These are phyloP conservation scores for Pseudogymnoascus sp. DNA, from an alignment of 2,329 filamentous ascomycete genomes.

Conservation along the genomic window DNA sequence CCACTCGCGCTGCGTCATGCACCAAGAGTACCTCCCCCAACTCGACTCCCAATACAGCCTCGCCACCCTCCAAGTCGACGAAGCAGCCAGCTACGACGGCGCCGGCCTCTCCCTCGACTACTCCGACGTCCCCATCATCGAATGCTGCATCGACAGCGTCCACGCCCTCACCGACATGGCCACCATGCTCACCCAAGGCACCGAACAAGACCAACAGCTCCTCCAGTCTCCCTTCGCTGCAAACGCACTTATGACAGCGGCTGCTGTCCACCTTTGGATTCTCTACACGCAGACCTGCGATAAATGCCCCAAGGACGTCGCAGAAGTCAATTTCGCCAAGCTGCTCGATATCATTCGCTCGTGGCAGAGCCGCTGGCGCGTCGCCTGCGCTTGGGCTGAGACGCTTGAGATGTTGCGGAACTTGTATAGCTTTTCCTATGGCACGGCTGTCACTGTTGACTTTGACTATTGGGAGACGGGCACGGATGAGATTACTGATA, in stretches of 20 bases:
- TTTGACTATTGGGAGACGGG: conserved; percentile 12
- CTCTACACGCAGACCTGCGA: conserved; percentile 9
- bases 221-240: conserved; percentile 10
- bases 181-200: not conserved
- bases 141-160: not conserved
- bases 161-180: conserved; percentile 10
- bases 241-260: conserved; percentile 9
- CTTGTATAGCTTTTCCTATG: conserved; percentile 13
- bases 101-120: conserved; percentile 10
- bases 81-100: not conserved
- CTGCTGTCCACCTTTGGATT: conserved; percentile 2
- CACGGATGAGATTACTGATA: not conserved
- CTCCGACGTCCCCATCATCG: not conserved
- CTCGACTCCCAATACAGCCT: conserved; percentile 14
- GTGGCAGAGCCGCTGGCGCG: not conserved
- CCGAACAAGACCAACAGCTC: not conserved
- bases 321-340: not conserved
- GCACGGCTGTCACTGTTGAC: conserved; percentile 8
- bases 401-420: conserved; percentile 12
- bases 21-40: conserved; percentile 14
- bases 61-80: not conserved
- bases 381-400: not conserved
- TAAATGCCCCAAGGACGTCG: conserved; percentile 9
- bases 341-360: conserved; percentile 12
- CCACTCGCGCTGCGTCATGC: conserved; percentile 13